Evolutionary conservation across 176 grass and related monocot species (phyloP).

Genomic region (Cymbopogon citratus): DNA sequence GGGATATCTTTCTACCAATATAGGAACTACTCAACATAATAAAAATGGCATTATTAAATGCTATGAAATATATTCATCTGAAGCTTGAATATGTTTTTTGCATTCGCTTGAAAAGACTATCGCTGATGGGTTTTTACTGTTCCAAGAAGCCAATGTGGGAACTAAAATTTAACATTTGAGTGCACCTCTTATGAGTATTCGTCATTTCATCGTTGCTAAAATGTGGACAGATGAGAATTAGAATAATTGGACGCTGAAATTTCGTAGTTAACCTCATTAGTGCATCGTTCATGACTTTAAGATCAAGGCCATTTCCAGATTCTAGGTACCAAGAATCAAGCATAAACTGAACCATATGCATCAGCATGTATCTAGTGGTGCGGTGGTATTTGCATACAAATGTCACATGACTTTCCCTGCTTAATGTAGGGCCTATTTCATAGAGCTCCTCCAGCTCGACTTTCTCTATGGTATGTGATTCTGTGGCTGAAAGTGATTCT

Average conservation of each 20-base stretch:
- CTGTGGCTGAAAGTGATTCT: background rate
- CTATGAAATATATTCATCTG: background rate
- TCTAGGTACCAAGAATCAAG: background rate
- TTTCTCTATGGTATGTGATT: background rate
- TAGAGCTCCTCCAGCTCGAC: background rate
- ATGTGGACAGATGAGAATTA: background rate
- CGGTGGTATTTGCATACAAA: background rate
- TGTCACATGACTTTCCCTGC: background rate
- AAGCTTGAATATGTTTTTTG: background rate
- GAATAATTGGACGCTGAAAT: background rate
- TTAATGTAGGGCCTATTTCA: background rate
- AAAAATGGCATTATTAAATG: background rate
- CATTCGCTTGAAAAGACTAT: background rate
- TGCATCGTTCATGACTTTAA: background rate
- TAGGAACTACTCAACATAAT: background rate
- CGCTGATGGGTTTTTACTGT: background rate
- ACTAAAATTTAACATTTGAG: background rate
- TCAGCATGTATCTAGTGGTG: background rate
- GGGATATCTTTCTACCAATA: background rate
- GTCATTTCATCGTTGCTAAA: background rate
- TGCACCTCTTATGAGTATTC: background rate
- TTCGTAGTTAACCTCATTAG: no score
- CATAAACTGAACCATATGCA: conserved; percentile 17
- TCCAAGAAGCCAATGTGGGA: background rate
- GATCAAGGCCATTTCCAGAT: background rate